Base-by-base conservation (phyloP, 192 early-diverging fungal genomes). In the Diversispora epigaea region DNA sequence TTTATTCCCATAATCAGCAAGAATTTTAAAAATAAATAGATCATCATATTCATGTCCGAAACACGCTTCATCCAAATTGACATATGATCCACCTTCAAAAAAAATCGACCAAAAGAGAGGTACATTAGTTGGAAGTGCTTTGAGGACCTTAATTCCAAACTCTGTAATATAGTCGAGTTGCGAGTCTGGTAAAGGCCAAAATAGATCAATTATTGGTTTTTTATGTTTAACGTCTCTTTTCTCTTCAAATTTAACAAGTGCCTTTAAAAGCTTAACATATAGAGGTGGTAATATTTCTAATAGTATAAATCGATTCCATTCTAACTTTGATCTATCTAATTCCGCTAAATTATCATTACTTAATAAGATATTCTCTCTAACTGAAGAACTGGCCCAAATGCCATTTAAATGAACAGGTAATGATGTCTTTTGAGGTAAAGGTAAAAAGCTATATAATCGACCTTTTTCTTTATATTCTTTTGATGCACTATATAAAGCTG, bases 361-460 rank as follows among this genome's bases (percentile, higher is more conserved):
- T 41, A 63, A 63, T 21, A 32, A 25, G 15, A 63, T 22, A 5
- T 12, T 63, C 2, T 15, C 14, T 63, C 61, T 32, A 43, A 25
- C 61, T 63, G 61, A 63, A 14, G 61, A 63, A 14, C n/a, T 41
- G 14, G 61, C 61, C 61, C 61, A 63, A 1, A 15, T 14, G 9
- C 32, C 61, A 63, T 63, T 63, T 15, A 63, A 14, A 63, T 63
- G 61, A 21, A 43, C 61, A 6, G 32, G 41, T 41, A 63, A 14
- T 21, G 6, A 14, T 25, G 61, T 63, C 3, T 10, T 22, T 43
- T 63, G 32, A 32, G 25, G 61, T 32, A 63, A 32, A 11, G 61
- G 61, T 15, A 63, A 63, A 43, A 25, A 63, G 32, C 61, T 25
- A 43, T 41, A 63, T 32, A 63, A 63, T 25, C 41, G 61, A 25